phyloP scores from a whole-genome alignment of 768 basidiomycete genomes.

The Kondoa malvinella region DNA sequence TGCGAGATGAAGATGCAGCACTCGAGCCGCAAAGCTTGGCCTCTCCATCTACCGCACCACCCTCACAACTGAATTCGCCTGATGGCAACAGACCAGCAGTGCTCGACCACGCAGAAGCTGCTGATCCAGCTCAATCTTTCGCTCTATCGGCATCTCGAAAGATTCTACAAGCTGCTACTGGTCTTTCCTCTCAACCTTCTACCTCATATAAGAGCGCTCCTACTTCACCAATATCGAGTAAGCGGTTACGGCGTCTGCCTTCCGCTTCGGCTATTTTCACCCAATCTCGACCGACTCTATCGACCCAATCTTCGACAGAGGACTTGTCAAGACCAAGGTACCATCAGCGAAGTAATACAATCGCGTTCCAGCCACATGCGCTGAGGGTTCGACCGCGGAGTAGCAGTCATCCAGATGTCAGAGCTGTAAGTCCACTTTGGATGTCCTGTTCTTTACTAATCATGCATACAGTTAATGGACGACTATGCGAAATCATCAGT shows the following conservation, averaged over 20 bases:
- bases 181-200: background rate
- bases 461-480: background rate
- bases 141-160: background rate
- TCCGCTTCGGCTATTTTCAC: background rate
- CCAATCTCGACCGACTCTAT: background rate
- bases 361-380: background rate
- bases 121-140: background rate
- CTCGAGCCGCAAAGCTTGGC: constrained; percentile 7
- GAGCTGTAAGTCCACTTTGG: background rate
- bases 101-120: background rate
- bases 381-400: background rate
- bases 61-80: background rate
- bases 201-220: background rate
- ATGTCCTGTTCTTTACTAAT: background rate
- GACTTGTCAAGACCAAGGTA: background rate
- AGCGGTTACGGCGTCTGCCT: background rate
- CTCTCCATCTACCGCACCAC: constrained; percentile 1
- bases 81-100: too few species aligned
- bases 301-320: background rate
- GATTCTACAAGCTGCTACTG: background rate
- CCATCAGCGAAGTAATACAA: background rate
- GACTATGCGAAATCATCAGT: background rate
- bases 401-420: background rate
- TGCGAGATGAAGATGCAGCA: constrained; percentile 14
- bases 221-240: background rate